Evolutionary conservation across 2,329 filamentous ascomycete genomes (phyloP), one percentile per base, ranked within the genome.

Genomic region (Pezicula radicicola): DNA sequence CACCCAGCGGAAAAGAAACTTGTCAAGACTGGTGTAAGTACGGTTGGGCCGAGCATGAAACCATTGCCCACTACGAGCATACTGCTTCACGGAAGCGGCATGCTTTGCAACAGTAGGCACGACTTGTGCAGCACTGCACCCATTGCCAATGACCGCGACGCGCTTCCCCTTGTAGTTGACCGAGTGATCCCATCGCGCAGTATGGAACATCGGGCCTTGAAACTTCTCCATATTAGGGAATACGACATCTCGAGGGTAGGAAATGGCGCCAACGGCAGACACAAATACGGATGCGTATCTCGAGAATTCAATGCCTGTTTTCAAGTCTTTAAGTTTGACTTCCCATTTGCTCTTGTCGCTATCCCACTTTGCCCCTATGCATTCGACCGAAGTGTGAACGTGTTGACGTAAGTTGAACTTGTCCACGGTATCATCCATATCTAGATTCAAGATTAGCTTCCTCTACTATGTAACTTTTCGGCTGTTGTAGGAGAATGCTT

Each of bases 31-130:
- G 1, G 61, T 63, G 51, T 65, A 68, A 15, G 52, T n/a, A 2
- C 56, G 59, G 50, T 69, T 69, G 13, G 64, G 67, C 8, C 66
- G 55, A 49, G 64, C 66, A 49, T 69, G 63, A 50, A 66, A 67
- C 67, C 66, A 69, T 50, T 69, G 66, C 1, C 58, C 50, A 28
- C 57, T 61, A 16, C 65, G 35, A 36, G 53, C 50, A 41, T 62
- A 65, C 48, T 66, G 65, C 37, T 62, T 63, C 9, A 68, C 57
- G 12, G 52, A 55, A 3, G 27, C 48, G 3, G 57, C 62, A 3
- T 61, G 50, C 25, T 62, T 43, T 2, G 54, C 55, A 16, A 67
- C 50, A 1, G 46, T 55, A 28, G 65, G 64, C 8, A 67, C 61
- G 10, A 67, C 58, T 50, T 67, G 64, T 2, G 62, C 63, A 8